Evolutionary conservation across 306 rosid species (phyloP).

Genomic region (Ormosia emarginata): DNA sequence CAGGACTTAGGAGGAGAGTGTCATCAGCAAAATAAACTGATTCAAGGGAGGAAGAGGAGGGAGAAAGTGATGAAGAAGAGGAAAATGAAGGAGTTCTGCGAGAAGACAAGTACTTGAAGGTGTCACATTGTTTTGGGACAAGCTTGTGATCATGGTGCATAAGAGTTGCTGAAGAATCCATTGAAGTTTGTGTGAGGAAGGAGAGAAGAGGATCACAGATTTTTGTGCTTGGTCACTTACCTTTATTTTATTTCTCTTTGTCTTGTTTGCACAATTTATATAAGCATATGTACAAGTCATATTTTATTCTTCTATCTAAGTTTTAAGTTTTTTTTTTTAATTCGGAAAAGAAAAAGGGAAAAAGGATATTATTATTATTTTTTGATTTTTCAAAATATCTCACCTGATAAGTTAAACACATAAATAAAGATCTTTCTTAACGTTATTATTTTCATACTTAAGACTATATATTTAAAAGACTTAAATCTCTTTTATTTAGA

Average conservation of each 20-base stretch:
- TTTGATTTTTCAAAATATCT: too few relatives aligned
- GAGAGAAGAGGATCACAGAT: neutral
- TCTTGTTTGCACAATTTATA: neutral
- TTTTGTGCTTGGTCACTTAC: neutral
- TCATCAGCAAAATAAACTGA: conserved; percentile 27
- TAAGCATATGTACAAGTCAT: neutral
- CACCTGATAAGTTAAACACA: too few relatives aligned
- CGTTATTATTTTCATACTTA: too few relatives aligned
- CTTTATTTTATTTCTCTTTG: neutral
- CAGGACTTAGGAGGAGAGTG: conserved; percentile 19
- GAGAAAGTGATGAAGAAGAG: conserved; percentile 25
- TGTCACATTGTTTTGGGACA: conserved; percentile 8
- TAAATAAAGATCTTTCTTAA: too few relatives aligned
- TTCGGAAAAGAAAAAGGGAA: neutral
- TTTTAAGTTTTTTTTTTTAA: neutral
- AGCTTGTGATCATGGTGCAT: neutral
- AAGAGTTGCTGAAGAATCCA: conserved; percentile 31
- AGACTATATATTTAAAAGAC: too few relatives aligned
- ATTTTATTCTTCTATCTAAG: neutral
- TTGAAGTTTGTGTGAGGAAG: neutral
- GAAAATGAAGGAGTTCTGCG: conserved; percentile 40
- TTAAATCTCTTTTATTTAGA: too few relatives aligned
- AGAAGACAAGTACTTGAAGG: conserved; percentile 10
- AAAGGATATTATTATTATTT: neutral
- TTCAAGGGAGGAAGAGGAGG: conserved; percentile 24